Evolutionary conservation across 2,329 filamentous ascomycete genomes (phyloP), one percentile per base, ranked within the genome.

Genomic region (Monosporascus sp.): DNA sequence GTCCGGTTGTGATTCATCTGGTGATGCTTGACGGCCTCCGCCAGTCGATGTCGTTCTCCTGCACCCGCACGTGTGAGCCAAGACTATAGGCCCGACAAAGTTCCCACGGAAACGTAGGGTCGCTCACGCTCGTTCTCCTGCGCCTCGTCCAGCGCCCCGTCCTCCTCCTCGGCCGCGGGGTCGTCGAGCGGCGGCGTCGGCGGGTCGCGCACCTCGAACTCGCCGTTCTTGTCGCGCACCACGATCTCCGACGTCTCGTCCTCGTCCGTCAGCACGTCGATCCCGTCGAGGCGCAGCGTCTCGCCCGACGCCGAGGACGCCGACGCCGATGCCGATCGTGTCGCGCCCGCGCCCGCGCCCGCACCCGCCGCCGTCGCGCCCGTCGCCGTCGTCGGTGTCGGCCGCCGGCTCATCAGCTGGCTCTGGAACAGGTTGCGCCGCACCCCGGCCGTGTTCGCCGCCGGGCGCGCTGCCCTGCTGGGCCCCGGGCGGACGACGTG

Each of bases 1-100:
- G 78, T 72, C 48, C 74, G 72, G 61, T 76, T 78, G 56, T 78
- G 76, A 60, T 78, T 78, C 53, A 81, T 75, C 59, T 81, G 78
- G 64, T 85, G 80, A 62, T 82, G 79, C 63, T 78, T 83, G 37
- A 87, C 79, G 1, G 80, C 81, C 56, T 86, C 83, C 24, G 80
- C 76, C 11, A 87, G 67, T 49, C 78, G 73, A 64, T 86, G 82
- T 50, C 80, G 74, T 64, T 87, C 84, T 52, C 78, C 81, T 84
- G 56, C 41, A 26, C 14, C 20, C 41, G 31, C 26, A 46, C 20
- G 7, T n/a, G 24, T 46, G 19, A 27, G 37, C 24, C 20, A n/a
- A 37, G 20, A 26, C 20, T 20, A 16, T 11, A 20, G 20, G 37
- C 22, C 31, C 47, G 48, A 49, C 60, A 40, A 45, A 49, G 55